These are phyloP conservation scores for Fonsecaea pugnacius DNA, from an alignment of 2,329 filamentous ascomycete genomes.

Conservation along the genomic window DNA sequence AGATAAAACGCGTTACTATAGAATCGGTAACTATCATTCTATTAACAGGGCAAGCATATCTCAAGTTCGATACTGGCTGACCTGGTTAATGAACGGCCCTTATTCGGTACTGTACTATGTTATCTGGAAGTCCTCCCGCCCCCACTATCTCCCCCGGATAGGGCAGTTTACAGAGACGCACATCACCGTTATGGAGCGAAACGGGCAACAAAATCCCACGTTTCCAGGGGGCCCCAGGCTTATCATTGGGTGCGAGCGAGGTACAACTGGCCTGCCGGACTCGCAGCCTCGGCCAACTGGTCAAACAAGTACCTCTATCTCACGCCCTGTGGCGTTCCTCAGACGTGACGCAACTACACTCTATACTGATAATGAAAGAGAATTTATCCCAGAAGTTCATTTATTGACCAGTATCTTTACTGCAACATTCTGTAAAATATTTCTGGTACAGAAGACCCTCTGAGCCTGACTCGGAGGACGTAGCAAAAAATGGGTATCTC, in stretches of 20 bases:
- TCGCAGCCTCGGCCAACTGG: neutral
- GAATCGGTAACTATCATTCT: neutral
- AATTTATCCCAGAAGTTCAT: neutral
- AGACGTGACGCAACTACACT: too few relatives aligned
- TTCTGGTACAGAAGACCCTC: too few relatives aligned
- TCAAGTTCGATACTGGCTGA: too few relatives aligned
- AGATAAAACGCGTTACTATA: neutral
- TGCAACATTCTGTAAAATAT: neutral
- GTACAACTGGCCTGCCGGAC: neutral
- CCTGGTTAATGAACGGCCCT: too few relatives aligned
- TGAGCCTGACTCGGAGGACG: too few relatives aligned
- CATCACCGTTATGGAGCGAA: neutral
- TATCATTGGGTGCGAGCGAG: neutral
- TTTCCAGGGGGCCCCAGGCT: neutral
- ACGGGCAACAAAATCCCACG: constrained; percentile 12
- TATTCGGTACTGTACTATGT: too few relatives aligned
- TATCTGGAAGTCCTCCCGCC: neutral
- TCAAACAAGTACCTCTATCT: too few relatives aligned
- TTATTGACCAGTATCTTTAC: neutral
- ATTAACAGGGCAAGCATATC: neutral
- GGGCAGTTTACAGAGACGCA: neutral
- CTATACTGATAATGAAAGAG: too few relatives aligned
- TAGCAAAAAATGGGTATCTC: constrained; percentile 17
- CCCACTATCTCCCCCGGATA: neutral
- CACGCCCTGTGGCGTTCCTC: neutral